Evolutionary conservation across 73 alveolate genomes (phyloP), one percentile per base, ranked within the genome.

Genomic region (Uronychia binucleata): DNA sequence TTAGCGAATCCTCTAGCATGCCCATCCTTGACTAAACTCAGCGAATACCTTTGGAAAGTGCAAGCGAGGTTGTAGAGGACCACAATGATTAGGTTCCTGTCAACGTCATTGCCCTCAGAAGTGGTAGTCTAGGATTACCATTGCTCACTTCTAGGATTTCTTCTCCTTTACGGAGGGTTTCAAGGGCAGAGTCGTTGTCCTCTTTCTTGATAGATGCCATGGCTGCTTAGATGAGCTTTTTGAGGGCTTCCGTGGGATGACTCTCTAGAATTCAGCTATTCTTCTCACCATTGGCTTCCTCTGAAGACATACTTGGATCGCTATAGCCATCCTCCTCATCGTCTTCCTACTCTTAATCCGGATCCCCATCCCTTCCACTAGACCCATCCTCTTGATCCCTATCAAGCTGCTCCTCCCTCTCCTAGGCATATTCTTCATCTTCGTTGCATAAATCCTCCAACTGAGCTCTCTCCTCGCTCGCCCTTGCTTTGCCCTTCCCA

Each of bases 71-170:
- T 92, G 78, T 92, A 89, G 29, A 88, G 81, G 26, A 91, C 88
- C 28, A 88, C 91, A 28, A 92, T 79, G 31, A 92, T 92, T 30
- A 89, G 86, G 80, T 92, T 91, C 32, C 92, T 75, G 87, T 92
- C 97, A n/a, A 92, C 97, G 46, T 89, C 92, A 30, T 84, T 91
- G 14, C 95, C 95, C 78, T 92, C 95, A 13, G 88, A 59, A n/a
- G 95, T 79, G 13, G 77, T 89, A n/a, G 90, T 79, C 29, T 83
- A 30, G 13, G 75, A 32, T 31, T 46, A 46, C 5, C n/a, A 5
- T 19, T 46, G 19, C 19, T 46, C 19, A 46, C 67, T 19, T 46
- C 67, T 19, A 46, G 19, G 5, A 46, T 46, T 46, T 46, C 67
- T 46, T 46, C 67, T 19, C 67, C 67, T 19, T 46, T 46, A 11